Evolutionary conservation across 2,329 filamentous ascomycete genomes (phyloP).

Genomic region (Fusarium ramigenum): DNA sequence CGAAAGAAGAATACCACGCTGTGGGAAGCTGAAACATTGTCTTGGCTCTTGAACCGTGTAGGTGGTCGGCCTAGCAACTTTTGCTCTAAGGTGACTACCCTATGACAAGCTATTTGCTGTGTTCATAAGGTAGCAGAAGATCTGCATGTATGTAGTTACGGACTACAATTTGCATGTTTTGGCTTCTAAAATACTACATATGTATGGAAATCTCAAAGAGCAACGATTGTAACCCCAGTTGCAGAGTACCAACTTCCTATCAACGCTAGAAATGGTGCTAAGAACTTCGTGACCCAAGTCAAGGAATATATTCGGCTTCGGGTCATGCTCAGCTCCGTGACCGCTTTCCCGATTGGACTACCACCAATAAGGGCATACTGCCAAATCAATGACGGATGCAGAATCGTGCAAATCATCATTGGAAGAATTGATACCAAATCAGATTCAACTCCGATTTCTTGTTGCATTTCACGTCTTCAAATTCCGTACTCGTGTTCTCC

Average conservation of each 20-base stretch:
- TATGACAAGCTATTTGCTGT: background rate
- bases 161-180: background rate
- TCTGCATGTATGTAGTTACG: background rate
- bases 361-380: slow-evolving; percentile 34
- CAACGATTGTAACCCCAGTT: background rate
- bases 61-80: background rate
- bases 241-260: background rate
- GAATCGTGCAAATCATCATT: slow-evolving; percentile 44
- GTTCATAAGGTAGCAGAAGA: background rate
- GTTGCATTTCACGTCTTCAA: background rate
- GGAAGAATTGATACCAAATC: slow-evolving; percentile 27
- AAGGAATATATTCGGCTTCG: background rate
- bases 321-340: slow-evolving; percentile 30
- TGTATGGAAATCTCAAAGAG: background rate
- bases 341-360: slow-evolving; percentile 36
- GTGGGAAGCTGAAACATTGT: slow-evolving; percentile 29
- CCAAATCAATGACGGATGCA: slow-evolving; percentile 45
- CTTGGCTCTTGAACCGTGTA: background rate
- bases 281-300: background rate
- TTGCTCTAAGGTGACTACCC: background rate
- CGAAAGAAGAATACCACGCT: slow-evolving; percentile 1
- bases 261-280: background rate
- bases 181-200: background rate
- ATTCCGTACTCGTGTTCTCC: background rate
- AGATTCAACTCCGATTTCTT: background rate